A percentile compares a stretch with the other conserved stretches of the same genome.
phyloP scores from a whole-genome alignment of 2,329 filamentous ascomycete genomes.

The Neonectria faginata region DNA sequence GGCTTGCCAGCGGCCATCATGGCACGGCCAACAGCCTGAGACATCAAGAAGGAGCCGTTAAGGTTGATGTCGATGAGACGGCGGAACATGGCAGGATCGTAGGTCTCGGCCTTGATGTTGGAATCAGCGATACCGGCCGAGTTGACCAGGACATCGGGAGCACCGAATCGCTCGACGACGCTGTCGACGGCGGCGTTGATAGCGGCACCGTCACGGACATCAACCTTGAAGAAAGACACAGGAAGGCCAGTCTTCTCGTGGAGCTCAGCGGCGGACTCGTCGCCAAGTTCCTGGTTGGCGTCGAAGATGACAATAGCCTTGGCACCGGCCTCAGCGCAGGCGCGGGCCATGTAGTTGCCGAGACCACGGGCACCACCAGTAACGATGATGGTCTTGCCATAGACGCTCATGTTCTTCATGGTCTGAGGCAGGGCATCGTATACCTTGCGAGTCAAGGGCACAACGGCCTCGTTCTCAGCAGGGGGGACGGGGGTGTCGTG shows the following conservation, averaged over 20 bases:
- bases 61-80: conserved; percentile 86
- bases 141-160: conserved; percentile 81
- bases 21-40: conserved; percentile 75
- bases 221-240: conserved; percentile 82
- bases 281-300: conserved; percentile 79
- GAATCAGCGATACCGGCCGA: conserved; percentile 85
- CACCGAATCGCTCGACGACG: conserved; percentile 74
- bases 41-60: conserved; percentile 81
- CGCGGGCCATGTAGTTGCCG: conserved; percentile 83
- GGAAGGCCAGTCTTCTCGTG: conserved; percentile 79
- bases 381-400: conserved; percentile 77
- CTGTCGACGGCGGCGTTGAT: conserved; percentile 77
- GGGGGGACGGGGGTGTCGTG: conserved; percentile 54
- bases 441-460: conserved; percentile 65
- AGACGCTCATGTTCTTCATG: conserved; percentile 75
- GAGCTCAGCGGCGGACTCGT: conserved; percentile 75
- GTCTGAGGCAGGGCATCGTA: conserved; percentile 71
- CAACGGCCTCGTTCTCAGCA: conserved; percentile 60
- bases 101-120: conserved; percentile 84
- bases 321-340: conserved; percentile 80
- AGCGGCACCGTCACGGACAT: conserved; percentile 77
- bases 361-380: conserved; percentile 82
- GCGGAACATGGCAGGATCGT: conserved; percentile 81
- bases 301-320: conserved; percentile 81
- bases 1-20: conserved; percentile 80